phyloP scores from a whole-genome alignment of 768 basidiomycete genomes.

The Phanerodontia chrysosporium region DNA sequence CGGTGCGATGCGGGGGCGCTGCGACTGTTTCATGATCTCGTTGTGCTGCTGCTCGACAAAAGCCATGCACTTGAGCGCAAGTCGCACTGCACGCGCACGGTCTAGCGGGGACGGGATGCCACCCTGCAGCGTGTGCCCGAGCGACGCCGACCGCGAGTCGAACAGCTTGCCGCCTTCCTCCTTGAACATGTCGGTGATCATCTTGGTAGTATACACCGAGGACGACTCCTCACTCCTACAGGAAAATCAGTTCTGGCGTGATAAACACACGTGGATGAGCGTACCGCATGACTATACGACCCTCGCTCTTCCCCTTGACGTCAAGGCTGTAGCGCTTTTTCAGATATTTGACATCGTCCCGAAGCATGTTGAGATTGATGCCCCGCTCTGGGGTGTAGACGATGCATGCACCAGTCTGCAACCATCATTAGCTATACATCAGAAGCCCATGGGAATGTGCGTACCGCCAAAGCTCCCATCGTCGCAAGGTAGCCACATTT shows the following conservation, averaged over 20 bases:
- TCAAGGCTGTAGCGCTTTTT: constrained; percentile 83
- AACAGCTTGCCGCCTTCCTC: constrained; percentile 93
- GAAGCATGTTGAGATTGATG: constrained; percentile 76
- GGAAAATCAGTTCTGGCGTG: background rate
- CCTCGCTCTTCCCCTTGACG: constrained; percentile 85
- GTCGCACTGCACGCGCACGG: constrained; percentile 84
- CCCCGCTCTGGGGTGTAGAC: constrained; percentile 94
- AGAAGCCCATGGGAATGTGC: constrained; percentile 26
- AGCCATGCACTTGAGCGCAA: constrained; percentile 88
- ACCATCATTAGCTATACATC: background rate
- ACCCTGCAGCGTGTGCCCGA: constrained; percentile 96
- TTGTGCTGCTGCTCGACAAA: constrained; percentile 86
- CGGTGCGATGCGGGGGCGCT: constrained; percentile 50
- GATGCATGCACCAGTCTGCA: constrained; percentile 85
- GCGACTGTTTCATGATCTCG: constrained; percentile 43
- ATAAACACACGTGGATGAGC: constrained; percentile 24
- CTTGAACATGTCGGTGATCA: constrained; percentile 90
- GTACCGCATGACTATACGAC: constrained; percentile 87
- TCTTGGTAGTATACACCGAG: constrained; percentile 83
- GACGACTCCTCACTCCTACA: constrained; percentile 83
- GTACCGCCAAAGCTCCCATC: constrained; percentile 90
- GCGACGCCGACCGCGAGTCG: constrained; percentile 91
- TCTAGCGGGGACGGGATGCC: constrained; percentile 94
- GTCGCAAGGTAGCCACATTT: constrained; percentile 95
- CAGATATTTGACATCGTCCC: constrained; percentile 84